Evolutionary conservation across 2,329 filamentous ascomycete genomes (phyloP).

Genomic region (Ophiosphaerella herpotricha): DNA sequence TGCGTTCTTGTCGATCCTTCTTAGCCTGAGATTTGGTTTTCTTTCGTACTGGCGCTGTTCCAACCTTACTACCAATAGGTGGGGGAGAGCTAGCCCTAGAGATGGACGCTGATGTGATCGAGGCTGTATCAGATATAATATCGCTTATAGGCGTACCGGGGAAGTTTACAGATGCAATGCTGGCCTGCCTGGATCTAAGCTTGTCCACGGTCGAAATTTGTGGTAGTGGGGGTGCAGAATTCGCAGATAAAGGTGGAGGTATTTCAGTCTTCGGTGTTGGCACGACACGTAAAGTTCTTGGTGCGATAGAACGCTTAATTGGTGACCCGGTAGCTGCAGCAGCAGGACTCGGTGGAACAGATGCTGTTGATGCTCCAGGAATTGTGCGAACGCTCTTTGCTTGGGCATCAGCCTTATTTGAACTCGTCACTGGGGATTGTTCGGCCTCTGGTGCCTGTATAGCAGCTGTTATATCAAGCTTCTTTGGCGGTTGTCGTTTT

Average conservation of each 20-base stretch:
- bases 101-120: conserved; percentile 71
- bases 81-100: conserved; percentile 74
- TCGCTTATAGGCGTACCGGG: conserved; percentile 78
- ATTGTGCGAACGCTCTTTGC: conserved; percentile 30
- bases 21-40: conserved; percentile 80
- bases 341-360: conserved; percentile 57
- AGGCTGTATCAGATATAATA: conserved; percentile 75
- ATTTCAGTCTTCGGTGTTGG: conserved; percentile 67
- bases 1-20: conserved; percentile 68
- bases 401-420: conserved; percentile 27
- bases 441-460: conserved; percentile 30
- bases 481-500: conserved; percentile 52
- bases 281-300: conserved; percentile 73
- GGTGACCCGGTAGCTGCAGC: conserved; percentile 56
- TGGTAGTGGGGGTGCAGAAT: conserved; percentile 34
- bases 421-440: conserved; percentile 13
- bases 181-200: conserved; percentile 57
- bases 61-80: conserved; percentile 64
- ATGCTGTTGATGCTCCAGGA: conserved; percentile 52
- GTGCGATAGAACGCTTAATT: conserved; percentile 48
- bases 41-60: conserved; percentile 68
- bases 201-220: conserved; percentile 46
- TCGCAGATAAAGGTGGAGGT: conserved; percentile 49
- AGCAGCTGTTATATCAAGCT: conserved; percentile 53
- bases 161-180: conserved; percentile 62